Evolutionary conservation across 768 basidiomycete genomes (phyloP).

Genomic region (Phlebiopsis flavidoalba): DNA sequence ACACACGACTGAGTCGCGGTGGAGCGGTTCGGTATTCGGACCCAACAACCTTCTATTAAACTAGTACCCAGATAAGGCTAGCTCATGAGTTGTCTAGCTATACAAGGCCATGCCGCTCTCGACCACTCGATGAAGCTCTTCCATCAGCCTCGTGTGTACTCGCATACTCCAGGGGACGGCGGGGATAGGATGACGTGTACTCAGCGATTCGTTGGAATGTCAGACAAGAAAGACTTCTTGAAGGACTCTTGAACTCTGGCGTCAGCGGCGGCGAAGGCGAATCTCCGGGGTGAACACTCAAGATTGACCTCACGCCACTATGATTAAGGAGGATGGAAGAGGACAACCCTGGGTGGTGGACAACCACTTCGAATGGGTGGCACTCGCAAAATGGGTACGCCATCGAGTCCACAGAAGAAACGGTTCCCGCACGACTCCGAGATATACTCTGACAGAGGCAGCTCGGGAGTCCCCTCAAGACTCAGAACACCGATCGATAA

Average conservation of each 20-base stretch:
- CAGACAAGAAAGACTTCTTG: slow-evolving; percentile 59
- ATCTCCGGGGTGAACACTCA: slow-evolving; percentile 35
- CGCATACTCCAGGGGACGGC: slow-evolving; percentile 53
- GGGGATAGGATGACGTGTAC: slow-evolving; percentile 72
- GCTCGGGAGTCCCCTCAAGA: too few relatives aligned
- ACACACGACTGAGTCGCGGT: too few relatives aligned
- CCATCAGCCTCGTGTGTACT: slow-evolving; percentile 65
- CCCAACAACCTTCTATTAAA: slow-evolving; percentile 47
- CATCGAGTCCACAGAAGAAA: too few relatives aligned
- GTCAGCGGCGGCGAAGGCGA: slow-evolving; percentile 32
- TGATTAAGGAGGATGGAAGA: slow-evolving; percentile 64
- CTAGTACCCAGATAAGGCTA: slow-evolving; percentile 61
- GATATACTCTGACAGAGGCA: too few relatives aligned
- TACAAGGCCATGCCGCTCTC: slow-evolving; percentile 49
- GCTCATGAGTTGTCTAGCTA: slow-evolving; percentile 63
- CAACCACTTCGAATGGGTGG: neutral
- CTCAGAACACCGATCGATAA: too few relatives aligned
- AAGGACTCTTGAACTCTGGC: slow-evolving; percentile 41
- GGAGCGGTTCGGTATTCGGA: too few relatives aligned
- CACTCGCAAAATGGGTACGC: neutral
- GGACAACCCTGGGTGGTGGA: slow-evolving; percentile 4
- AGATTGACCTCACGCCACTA: slow-evolving; percentile 36
- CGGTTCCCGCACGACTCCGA: too few relatives aligned
- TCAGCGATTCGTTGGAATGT: slow-evolving; percentile 70
- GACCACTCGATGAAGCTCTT: slow-evolving; percentile 55